Conservation (phyloP, 108 stramenopile genomes). For the Nitzschia palea region DNA sequence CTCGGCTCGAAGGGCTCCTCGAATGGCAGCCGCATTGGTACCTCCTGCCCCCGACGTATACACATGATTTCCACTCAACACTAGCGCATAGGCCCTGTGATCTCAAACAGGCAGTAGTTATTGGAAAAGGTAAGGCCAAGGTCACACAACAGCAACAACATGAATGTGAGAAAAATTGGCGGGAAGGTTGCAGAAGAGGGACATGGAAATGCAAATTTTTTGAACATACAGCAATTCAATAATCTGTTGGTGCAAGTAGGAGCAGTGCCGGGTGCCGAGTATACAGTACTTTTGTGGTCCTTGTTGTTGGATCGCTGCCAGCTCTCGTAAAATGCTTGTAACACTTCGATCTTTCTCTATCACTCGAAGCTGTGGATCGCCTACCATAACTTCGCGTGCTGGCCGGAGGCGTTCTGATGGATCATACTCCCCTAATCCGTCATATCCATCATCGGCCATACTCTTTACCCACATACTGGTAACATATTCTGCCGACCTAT, state of each 20-base stretch:
- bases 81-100: slow-evolving; percentile 85
- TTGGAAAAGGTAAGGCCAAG: neutral
- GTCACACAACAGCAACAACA: too few species aligned
- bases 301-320: slow-evolving; percentile 89
- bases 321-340: slow-evolving; percentile 83
- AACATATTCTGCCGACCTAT: neutral
- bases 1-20: slow-evolving; percentile 89
- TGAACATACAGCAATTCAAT: slow-evolving; percentile 91
- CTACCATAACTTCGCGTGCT: slow-evolving; percentile 42
- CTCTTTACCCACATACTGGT: neutral
- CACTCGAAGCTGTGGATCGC: slow-evolving; percentile 62
- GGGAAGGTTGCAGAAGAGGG: too few species aligned
- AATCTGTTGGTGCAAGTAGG: slow-evolving; percentile 93
- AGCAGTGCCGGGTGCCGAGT: slow-evolving; percentile 93
- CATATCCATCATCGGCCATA: slow-evolving; percentile 15
- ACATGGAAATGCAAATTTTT: too few species aligned
- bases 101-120: neutral
- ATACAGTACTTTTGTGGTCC: slow-evolving; percentile 93
- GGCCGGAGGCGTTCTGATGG: slow-evolving; percentile 32
- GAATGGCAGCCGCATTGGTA: slow-evolving; percentile 86
- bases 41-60: slow-evolving; percentile 92
- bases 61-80: slow-evolving; percentile 91
- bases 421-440: slow-evolving; percentile 46
- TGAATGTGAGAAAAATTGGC: too few species aligned
- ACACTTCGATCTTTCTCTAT: slow-evolving; percentile 66